These are phyloP conservation scores for Coemansia sp. DNA, from an alignment of 192 early-diverging fungal genomes.

Conservation along the genomic window DNA sequence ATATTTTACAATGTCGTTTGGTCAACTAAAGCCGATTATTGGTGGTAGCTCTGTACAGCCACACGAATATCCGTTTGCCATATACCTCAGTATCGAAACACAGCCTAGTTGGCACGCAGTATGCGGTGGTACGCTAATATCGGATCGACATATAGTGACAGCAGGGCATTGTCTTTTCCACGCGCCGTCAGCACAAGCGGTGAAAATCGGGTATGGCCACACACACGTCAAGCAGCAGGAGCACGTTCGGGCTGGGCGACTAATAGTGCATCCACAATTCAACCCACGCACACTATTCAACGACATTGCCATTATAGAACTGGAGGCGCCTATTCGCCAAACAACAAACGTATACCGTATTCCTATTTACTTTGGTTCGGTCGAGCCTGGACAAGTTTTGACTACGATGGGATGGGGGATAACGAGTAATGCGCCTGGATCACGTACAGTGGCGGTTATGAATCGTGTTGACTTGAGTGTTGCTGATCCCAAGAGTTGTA, in stretches of 20 bases:
- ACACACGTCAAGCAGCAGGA: slow-evolving; percentile 15
- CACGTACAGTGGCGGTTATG: slow-evolving; percentile 22
- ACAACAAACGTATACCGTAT: slow-evolving; percentile 21
- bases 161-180: slow-evolving; percentile 52
- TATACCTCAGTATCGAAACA: slow-evolving; percentile 40
- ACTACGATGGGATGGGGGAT: slow-evolving; percentile 54
- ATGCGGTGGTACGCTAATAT: slow-evolving; percentile 50
- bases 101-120: slow-evolving; percentile 43
- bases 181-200: slow-evolving; percentile 6
- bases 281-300: slow-evolving; percentile 35
- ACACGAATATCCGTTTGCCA: slow-evolving; percentile 46
- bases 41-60: slow-evolving; percentile 27
- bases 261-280: slow-evolving; percentile 21
- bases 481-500: slow-evolving; percentile 14
- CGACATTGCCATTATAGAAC: slow-evolving; percentile 50
- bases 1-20: slow-evolving; percentile 25
- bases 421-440: slow-evolving; percentile 19
- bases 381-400: slow-evolving; percentile 15
- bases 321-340: slow-evolving; percentile 9
- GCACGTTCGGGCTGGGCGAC: not conserved
- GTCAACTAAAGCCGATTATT: slow-evolving; percentile 39
- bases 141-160: slow-evolving; percentile 36
- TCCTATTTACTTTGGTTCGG: slow-evolving; percentile 30
- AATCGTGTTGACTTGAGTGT: slow-evolving; percentile 33
- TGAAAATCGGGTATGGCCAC: slow-evolving; percentile 31